A percentile compares a stretch with the other conserved stretches of the same genome.
Evolutionary conservation across 1,284 basidiomycete species (phyloP).

Genomic region (Irpex lacteus): DNA sequence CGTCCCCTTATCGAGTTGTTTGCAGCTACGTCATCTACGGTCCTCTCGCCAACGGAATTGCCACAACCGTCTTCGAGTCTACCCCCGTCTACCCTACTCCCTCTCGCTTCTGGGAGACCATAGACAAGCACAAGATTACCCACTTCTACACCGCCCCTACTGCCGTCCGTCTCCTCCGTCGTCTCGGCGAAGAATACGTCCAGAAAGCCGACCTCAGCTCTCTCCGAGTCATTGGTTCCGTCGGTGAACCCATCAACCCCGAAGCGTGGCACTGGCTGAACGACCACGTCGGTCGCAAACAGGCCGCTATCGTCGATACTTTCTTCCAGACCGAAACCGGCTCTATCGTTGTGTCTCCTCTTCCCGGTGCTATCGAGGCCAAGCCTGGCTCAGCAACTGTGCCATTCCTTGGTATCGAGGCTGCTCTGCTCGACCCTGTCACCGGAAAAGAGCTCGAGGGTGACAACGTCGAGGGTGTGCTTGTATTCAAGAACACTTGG

Average conservation of each 20-base stretch:
- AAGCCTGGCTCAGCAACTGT: conserved; percentile 98
- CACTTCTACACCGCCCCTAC: conserved; percentile 94
- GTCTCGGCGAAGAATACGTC: conserved; percentile 86
- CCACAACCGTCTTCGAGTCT: conserved; percentile 94
- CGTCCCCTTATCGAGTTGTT: conserved; percentile 18
- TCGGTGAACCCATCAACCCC: conserved; percentile 98
- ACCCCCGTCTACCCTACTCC: conserved; percentile 97
- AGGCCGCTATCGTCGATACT: conserved; percentile 96
- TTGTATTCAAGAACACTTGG: conserved; percentile 88
- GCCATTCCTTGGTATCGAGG: conserved; percentile 95
- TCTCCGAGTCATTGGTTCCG: conserved; percentile 86
- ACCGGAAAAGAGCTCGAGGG: conserved; percentile 77
- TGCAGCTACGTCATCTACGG: conserved; percentile 95
- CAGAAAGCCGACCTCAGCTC: conserved; percentile 74
- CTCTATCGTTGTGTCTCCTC: conserved; percentile 90
- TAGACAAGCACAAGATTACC: conserved; percentile 91
- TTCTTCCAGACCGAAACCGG: conserved; percentile 99
- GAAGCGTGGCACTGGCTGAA: conserved; percentile 99
- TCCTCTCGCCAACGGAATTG: conserved; percentile 86
- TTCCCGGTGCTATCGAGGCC: conserved; percentile 93
- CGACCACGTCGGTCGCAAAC: conserved; percentile 84
- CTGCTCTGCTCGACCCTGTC: conserved; percentile 84
- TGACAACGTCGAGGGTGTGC: conserved; percentile 87
- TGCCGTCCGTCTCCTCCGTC: conserved; percentile 88
- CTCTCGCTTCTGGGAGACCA: conserved; percentile 95